Evolutionary conservation across 768 basidiomycete species (phyloP), one percentile per base, ranked within the genome.

Genomic region (Gymnopilus dilepis): DNA sequence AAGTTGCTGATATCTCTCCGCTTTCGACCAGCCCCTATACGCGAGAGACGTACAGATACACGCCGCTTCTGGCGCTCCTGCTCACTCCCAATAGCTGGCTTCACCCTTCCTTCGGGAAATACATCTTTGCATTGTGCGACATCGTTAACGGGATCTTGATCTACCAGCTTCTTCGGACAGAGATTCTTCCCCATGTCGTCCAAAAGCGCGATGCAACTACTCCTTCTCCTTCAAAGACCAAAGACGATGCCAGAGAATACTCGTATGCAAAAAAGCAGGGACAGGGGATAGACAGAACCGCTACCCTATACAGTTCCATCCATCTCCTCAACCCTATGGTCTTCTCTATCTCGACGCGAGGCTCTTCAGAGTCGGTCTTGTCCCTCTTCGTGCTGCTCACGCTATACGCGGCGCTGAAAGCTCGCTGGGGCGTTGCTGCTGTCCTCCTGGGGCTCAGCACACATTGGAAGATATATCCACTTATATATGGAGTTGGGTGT

Each of bases 401-500:
- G 0, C 76, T 96, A 26, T 85, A 84, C 70, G 80, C 76, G 30
- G 85, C 87, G 1, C 74, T 90, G 60, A 81, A 82, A 41, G 78
- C 76, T 3, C 78, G 79, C 43, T 91, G 91, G 87, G 80, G 84
- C 51, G 63, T 74, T 3, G 86, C 94, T 0, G 95, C 94, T 0
- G 65, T 92, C 4, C 69, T 89, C 58, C 80, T 96, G 21, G 97
- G 95, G 0, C 67, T 95, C 40, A 89, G 92, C 63, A 88, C 94
- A 0, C 95, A 98, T 68, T 97, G 95, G 93, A 99, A 99, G 77
- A 93, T 99, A 58, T 99, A 97, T 70, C 97, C 97, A 0, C 80
- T 96, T 65, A 86, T 99, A 58, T 98, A 98, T 72, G 92, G 90
- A 0, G 82, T 90, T n/a, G 84, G 87, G 37, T 88, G 93, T 62